Evolutionary conservation across 768 basidiomycete genomes (phyloP), one percentile per base, ranked within the genome.

Genomic region (Scleroderma bovista): DNA sequence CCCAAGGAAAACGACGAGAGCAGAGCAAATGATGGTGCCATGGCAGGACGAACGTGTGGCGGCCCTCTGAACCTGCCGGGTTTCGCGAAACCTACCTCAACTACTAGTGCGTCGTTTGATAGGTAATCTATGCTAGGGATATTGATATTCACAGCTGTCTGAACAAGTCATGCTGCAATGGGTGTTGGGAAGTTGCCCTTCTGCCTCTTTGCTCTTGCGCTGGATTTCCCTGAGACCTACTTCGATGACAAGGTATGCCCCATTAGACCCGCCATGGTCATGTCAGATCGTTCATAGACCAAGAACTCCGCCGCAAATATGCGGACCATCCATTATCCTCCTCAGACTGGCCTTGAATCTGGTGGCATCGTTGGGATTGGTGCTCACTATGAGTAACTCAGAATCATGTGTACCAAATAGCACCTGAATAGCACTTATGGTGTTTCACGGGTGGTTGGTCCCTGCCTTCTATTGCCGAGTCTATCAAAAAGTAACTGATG

Each of bases 21-120:
- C 37, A 57, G 64, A 51, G 32, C 58, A 31, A 59, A 74, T 7
- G 73, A 76, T 38, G 84, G 86, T 12, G 72, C 69, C 4, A 85
- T 89, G 81, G 69, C 76, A 10, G 84, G 81, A 1, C 75, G 6
- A 93, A 95, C 56, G 75, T 86, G 39, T 95, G 91, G n/a, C n/a
- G 91, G 91, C 93, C 90, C 0, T 56, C 66, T 3, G 75, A 78
- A 48, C 69, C 79, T 29, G 77, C 81, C 1, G 77, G 71, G 4
- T 88, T 90, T 57, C 76, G 81, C 26, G 69, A 75, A 40, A 71
- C 76, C 4, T 77, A 76, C 36, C 71, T 90, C 33, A 60, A 64
- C 19, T 89, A 86, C 65, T 88, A 89, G 85, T 88, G 56, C 57
- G 81, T 68, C 19, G 10, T 3, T 20, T 44, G 59, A 10, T 63